A percentile compares a stretch with the other conserved stretches of the same genome.
Conservation (phyloP, 208 protist genomes). For the Leishmania tarentolae region DNA sequence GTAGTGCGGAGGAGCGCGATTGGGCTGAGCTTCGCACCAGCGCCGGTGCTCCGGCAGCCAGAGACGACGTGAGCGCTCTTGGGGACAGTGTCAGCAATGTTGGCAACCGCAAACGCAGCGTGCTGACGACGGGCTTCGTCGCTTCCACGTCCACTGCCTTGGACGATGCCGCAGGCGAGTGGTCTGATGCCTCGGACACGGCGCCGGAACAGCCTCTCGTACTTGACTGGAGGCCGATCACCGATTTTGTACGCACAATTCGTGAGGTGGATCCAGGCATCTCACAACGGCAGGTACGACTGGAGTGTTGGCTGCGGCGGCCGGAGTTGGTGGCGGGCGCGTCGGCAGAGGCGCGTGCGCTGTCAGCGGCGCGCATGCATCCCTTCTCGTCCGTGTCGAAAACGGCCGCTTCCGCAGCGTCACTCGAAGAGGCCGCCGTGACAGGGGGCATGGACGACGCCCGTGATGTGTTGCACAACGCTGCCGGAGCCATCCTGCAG, state of each 20-base stretch:
- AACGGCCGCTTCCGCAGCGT: not conserved
- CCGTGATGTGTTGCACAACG: conserved; percentile 13
- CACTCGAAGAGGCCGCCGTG: not conserved
- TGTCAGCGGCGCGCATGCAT: not conserved
- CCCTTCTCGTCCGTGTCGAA: not conserved
- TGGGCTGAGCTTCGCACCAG: not conserved
- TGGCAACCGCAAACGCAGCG: not conserved
- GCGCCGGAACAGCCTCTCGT: conserved; percentile 1
- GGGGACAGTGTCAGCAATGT: not conserved
- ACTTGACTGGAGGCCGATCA: conserved; percentile 28
- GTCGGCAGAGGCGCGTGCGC: not conserved
- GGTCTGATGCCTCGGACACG: not conserved
- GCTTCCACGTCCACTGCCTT: not conserved
- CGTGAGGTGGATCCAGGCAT: conserved; percentile 22
- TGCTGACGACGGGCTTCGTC: not conserved
- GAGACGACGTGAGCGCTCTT: not conserved
- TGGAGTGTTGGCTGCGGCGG: conserved; percentile 10
- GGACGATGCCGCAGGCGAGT: not conserved
- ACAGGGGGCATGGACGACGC: not conserved
- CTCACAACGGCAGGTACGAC: conserved; percentile 9
- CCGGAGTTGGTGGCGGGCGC: not conserved
- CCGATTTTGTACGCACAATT: conserved; percentile 6
- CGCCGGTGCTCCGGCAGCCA: not conserved
- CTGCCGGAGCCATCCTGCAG: conserved; percentile 1
- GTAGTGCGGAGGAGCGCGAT: not conserved